phyloP scores from a whole-genome alignment of 2,329 filamentous ascomycete species.

The Lecanicillium sp. region DNA sequence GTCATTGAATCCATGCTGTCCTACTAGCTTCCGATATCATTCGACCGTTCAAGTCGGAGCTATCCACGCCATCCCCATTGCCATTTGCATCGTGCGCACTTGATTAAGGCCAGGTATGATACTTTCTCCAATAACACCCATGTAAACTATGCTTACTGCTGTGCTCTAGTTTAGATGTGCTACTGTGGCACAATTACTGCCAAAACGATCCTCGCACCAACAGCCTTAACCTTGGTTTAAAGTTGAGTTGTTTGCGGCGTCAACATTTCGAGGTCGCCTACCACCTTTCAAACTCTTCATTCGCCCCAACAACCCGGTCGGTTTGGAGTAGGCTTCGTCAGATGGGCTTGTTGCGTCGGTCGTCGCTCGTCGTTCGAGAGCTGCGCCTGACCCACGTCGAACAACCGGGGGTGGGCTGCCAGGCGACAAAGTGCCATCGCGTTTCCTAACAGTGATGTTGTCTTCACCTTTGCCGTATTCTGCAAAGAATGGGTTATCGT shows the following conservation, averaged over 20 bases:
- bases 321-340: slow-evolving; percentile 35
- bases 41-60: too few species aligned
- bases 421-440: slow-evolving; percentile 33
- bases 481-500: slow-evolving; percentile 71
- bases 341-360: slow-evolving; percentile 39
- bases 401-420: slow-evolving; percentile 50
- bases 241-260: slow-evolving; percentile 17
- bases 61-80: too few species aligned
- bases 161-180: too few species aligned
- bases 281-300: slow-evolving; percentile 78
- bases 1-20: too few species aligned
- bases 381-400: slow-evolving; percentile 28
- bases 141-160: too few species aligned
- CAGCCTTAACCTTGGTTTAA: slow-evolving; percentile 4
- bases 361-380: slow-evolving; percentile 58
- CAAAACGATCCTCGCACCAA: too few species aligned
- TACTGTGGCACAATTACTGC: too few species aligned
- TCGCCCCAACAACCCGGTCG: slow-evolving; percentile 62
- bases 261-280: slow-evolving; percentile 34
- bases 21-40: too few species aligned
- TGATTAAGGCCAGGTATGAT: too few species aligned
- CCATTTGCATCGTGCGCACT: too few species aligned
- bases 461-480: slow-evolving; percentile 61
- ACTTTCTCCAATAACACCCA: too few species aligned
- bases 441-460: slow-evolving; percentile 36